Evolutionary conservation across 2,329 filamentous ascomycete species (phyloP).

Genomic region (Penicillium sclerotiorum): DNA sequence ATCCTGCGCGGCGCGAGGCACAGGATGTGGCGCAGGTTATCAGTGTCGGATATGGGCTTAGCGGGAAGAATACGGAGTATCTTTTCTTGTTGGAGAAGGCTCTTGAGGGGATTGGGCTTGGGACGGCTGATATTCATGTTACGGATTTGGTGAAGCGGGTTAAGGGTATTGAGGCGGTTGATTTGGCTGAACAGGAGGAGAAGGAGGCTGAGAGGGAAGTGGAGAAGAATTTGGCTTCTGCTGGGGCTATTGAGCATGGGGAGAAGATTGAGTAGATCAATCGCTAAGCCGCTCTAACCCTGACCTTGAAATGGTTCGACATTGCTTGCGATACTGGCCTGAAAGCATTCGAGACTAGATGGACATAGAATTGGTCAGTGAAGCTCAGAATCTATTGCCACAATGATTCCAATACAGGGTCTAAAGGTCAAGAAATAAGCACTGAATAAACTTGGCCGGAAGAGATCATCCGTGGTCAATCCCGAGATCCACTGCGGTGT

Average conservation of each 20-base stretch:
- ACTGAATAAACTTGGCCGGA: no score
- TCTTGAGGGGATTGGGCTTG: conserved; percentile 70
- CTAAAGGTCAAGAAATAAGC: neutral
- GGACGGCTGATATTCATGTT: conserved; percentile 82
- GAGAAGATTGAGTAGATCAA: conserved; percentile 22
- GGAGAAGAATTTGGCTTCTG: conserved; percentile 25
- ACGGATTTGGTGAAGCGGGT: conserved; percentile 77
- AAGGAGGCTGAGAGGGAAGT: conserved; percentile 34
- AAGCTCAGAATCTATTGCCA: neutral
- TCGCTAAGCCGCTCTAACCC: no score
- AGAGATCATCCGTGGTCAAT: neutral
- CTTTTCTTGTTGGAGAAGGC: conserved; percentile 77
- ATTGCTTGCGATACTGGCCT: no score
- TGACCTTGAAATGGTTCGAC: no score
- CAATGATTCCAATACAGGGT: no score
- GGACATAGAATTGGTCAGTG: neutral
- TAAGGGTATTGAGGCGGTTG: conserved; percentile 59
- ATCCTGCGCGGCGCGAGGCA: conserved; percentile 65
- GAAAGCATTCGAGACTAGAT: no score
- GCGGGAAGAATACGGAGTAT: conserved; percentile 89
- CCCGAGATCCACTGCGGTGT: conserved; percentile 1
- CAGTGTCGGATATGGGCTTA: conserved; percentile 73
- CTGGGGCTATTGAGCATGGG: conserved; percentile 12
- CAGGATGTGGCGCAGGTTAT: conserved; percentile 80
- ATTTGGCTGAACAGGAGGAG: conserved; percentile 33